A percentile compares a stretch with the other conserved stretches of the same genome.
These are phyloP conservation scores for Agarophyton chilense DNA, from an alignment of 23 red algal species.

Conservation along the genomic window DNA sequence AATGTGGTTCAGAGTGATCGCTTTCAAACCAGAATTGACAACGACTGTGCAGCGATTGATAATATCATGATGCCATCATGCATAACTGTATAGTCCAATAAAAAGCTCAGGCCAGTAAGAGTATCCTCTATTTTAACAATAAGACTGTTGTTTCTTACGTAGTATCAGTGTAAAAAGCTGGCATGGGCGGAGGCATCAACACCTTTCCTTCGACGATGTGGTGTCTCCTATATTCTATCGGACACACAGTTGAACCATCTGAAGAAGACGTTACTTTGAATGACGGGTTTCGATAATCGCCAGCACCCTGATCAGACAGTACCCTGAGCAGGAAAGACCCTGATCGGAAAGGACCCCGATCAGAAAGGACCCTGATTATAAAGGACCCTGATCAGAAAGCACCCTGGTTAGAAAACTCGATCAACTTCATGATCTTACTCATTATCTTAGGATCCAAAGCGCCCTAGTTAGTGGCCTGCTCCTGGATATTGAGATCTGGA, in stretches of 20 bases:
- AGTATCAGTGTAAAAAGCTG: slow-evolving; percentile 77
- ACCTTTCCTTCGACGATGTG: slow-evolving; percentile 83
- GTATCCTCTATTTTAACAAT: slow-evolving; percentile 93
- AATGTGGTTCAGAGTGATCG: slow-evolving; percentile 68
- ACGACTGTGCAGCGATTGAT: slow-evolving; percentile 82
- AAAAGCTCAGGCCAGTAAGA: slow-evolving; percentile 71
- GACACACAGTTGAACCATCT: slow-evolving; percentile 84
- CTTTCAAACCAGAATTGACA: slow-evolving; percentile 61
- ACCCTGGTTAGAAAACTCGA: slow-evolving; percentile 95
- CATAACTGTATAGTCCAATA: slow-evolving; percentile 89
- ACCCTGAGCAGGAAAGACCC: too few relatives aligned
- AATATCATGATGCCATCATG: slow-evolving; percentile 92
- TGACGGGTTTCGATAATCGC: slow-evolving; percentile 87
- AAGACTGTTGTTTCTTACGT: slow-evolving; percentile 88
- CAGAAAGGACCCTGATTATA: too few relatives aligned
- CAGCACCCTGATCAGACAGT: too few relatives aligned
- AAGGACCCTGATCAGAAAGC: too few relatives aligned
- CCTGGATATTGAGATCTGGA: slow-evolving; percentile 36
- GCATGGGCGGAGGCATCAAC: slow-evolving; percentile 68
- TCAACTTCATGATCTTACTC: slow-evolving; percentile 92
- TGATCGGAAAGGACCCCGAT: too few relatives aligned
- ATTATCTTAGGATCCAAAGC: slow-evolving; percentile 90
- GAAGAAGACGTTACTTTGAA: slow-evolving; percentile 76
- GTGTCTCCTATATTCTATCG: slow-evolving; percentile 81
- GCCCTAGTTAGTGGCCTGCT: slow-evolving; percentile 86